These are phyloP conservation scores for Boletus reticulatus DNA, from an alignment of 768 basidiomycete genomes.

Conservation along the genomic window DNA sequence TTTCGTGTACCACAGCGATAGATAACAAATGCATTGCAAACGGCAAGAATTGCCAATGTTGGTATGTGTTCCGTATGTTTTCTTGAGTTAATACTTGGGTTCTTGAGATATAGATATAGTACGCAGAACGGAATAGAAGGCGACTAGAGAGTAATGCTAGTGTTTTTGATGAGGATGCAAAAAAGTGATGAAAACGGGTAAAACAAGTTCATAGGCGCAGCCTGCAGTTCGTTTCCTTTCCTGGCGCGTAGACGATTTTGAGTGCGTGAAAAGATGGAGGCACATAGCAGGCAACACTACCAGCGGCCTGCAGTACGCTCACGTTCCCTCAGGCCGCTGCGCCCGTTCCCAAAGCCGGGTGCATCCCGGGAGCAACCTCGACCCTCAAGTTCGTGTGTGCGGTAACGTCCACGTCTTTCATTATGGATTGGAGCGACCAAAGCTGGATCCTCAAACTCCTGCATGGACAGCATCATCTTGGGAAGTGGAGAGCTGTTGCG, in stretches of 20 bases:
- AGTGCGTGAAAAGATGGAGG: not conserved
- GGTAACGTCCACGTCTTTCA: slow-evolving; percentile 51
- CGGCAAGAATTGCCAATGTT: slow-evolving; percentile 25
- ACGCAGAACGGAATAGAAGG: slow-evolving; percentile 31
- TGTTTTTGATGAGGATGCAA: slow-evolving; percentile 29
- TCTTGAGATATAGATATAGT: slow-evolving; percentile 39
- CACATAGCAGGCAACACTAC: slow-evolving; percentile 15
- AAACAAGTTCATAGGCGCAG: slow-evolving; percentile 23
- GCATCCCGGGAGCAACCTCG: slow-evolving; percentile 41
- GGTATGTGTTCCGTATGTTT: slow-evolving; percentile 36
- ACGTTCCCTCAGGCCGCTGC: slow-evolving; percentile 57
- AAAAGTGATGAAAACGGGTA: slow-evolving; percentile 9
- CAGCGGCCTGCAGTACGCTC: slow-evolving; percentile 32
- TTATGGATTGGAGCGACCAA: slow-evolving; percentile 23
- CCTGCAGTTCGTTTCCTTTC: slow-evolving; percentile 20
- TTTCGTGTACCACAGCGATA: slow-evolving; percentile 29
- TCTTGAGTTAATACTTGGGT: slow-evolving; percentile 25
- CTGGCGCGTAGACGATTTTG: slow-evolving; percentile 12
- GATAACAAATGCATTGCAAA: slow-evolving; percentile 34
- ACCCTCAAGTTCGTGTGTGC: slow-evolving; percentile 52
- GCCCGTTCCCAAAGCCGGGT: slow-evolving; percentile 62
- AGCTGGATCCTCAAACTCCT: slow-evolving; percentile 33
- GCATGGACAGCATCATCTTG: slow-evolving; percentile 41
- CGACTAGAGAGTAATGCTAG: slow-evolving; percentile 23
- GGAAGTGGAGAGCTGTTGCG: slow-evolving; percentile 60